Conservation (phyloP, 2,329 filamentous ascomycete genomes). For the Paecilomyces formosus region DNA sequence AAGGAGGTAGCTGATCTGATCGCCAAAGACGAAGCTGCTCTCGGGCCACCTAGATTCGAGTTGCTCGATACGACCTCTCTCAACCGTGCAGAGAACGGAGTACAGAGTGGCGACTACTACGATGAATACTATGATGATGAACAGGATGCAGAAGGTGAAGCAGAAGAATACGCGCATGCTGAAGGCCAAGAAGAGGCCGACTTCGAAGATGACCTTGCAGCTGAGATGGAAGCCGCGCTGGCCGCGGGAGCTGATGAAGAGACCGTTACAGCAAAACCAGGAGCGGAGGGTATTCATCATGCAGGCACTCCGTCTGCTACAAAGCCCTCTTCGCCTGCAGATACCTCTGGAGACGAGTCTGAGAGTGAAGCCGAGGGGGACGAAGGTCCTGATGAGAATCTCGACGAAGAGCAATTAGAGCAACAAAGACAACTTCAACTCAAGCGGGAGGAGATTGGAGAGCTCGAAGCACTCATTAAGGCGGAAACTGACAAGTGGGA, state of each 20-base stretch:
- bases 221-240: conserved; percentile 37
- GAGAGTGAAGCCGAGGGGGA: conserved; percentile 30
- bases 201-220: conserved; percentile 35
- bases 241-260: conserved; percentile 30
- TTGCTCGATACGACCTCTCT: conserved; percentile 50
- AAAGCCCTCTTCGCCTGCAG: conserved; percentile 24
- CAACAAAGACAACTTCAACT: conserved; percentile 35
- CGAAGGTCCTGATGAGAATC: conserved; percentile 26
- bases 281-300: conserved; percentile 15
- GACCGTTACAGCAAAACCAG: conserved; percentile 14
- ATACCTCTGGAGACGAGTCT: conserved; percentile 36
- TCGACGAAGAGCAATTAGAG: conserved; percentile 38
- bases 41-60: conserved; percentile 54
- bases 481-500: conserved; percentile 34
- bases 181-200: conserved; percentile 24
- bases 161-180: conserved; percentile 35
- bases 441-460: conserved; percentile 37
- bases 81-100: conserved; percentile 34
- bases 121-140: conserved; percentile 40
- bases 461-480: conserved; percentile 33
- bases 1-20: conserved; percentile 68
- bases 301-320: conserved; percentile 24
- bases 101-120: conserved; percentile 41
- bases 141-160: conserved; percentile 43
- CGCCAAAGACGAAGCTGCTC: conserved; percentile 57